phyloP scores from a whole-genome alignment of 1,284 basidiomycete genomes.

The Leccinum fuscescens region DNA sequence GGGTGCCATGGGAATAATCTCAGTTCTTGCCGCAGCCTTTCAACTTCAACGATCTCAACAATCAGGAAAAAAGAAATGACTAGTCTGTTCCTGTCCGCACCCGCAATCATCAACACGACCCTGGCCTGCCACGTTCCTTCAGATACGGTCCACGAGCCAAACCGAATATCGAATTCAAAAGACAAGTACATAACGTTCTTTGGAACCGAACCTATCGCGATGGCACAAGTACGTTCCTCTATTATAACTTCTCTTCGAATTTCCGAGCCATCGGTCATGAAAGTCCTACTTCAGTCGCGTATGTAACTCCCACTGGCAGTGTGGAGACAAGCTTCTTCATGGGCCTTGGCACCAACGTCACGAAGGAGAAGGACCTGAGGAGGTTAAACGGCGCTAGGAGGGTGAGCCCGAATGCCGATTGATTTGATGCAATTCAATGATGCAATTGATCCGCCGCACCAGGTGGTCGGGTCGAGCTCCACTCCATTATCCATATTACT shows the following conservation, averaged over 20 bases:
- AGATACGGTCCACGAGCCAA: no score
- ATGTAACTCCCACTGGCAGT: neutral
- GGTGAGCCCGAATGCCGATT: neutral
- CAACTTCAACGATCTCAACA: neutral
- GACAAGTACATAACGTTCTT: no score
- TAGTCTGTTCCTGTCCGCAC: neutral
- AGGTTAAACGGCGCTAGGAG: neutral
- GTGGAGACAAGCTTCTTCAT: neutral
- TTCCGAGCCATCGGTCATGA: neutral
- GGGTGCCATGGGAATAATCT: neutral
- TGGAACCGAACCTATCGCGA: no score
- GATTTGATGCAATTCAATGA: neutral
- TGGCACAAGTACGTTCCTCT: no score
- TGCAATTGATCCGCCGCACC: neutral
- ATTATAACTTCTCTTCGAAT: neutral
- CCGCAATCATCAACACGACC: neutral
- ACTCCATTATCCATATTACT: neutral
- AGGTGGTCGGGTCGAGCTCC: neutral
- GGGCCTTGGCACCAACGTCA: neutral
- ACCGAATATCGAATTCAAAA: no score
- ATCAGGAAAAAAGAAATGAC: neutral
- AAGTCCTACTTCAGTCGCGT: neutral
- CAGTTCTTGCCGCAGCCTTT: neutral
- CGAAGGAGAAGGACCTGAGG: neutral
- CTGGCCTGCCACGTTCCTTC: no score